Percentiles rank a stretch among this genome's conserved stretches.
Evolutionary conservation across 495 filamentous ascomycete genomes (phyloP).

Genomic region (Zalerion maritima): DNA sequence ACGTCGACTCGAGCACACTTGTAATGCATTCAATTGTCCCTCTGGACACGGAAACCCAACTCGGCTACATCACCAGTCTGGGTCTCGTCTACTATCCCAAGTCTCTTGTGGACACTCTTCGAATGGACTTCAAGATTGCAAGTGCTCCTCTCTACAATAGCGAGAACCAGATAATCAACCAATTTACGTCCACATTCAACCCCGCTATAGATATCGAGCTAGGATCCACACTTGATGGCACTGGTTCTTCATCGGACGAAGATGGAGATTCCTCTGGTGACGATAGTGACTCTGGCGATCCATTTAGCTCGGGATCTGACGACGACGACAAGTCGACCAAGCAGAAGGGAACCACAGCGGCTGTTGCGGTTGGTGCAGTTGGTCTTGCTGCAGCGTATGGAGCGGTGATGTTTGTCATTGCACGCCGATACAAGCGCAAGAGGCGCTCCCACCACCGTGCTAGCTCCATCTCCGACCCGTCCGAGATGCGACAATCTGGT

Average conservation of each 20-base stretch:
- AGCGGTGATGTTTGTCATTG: slow-evolving; percentile 96
- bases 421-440: slow-evolving; percentile 81
- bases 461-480: slow-evolving; percentile 44
- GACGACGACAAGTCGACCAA: slow-evolving; percentile 31
- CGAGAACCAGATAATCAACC: slow-evolving; percentile 38
- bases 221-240: slow-evolving; percentile 30
- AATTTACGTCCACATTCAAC: slow-evolving; percentile 71
- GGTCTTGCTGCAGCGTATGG: slow-evolving; percentile 81
- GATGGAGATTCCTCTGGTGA: slow-evolving; percentile 9
- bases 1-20: slow-evolving; percentile 32
- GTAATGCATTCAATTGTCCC: slow-evolving; percentile 62
- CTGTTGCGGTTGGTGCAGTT: slow-evolving; percentile 64
- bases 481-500: slow-evolving; percentile 40
- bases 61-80: slow-evolving; percentile 74
- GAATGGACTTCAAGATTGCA: slow-evolving; percentile 50
- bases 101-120: slow-evolving; percentile 45
- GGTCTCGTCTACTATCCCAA: slow-evolving; percentile 60
- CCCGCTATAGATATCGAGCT: slow-evolving; percentile 65
- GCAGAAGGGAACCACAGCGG: slow-evolving; percentile 64
- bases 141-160: slow-evolving; percentile 60
- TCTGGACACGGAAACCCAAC: slow-evolving; percentile 51
- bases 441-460: slow-evolving; percentile 66
- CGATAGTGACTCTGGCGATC: slow-evolving; percentile 9
- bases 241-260: slow-evolving; percentile 12
- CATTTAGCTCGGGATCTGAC: slow-evolving; percentile 10